These are phyloP conservation scores for Lachnellula subtilissima DNA, from an alignment of 2,329 filamentous ascomycete genomes.

Conservation along the genomic window DNA sequence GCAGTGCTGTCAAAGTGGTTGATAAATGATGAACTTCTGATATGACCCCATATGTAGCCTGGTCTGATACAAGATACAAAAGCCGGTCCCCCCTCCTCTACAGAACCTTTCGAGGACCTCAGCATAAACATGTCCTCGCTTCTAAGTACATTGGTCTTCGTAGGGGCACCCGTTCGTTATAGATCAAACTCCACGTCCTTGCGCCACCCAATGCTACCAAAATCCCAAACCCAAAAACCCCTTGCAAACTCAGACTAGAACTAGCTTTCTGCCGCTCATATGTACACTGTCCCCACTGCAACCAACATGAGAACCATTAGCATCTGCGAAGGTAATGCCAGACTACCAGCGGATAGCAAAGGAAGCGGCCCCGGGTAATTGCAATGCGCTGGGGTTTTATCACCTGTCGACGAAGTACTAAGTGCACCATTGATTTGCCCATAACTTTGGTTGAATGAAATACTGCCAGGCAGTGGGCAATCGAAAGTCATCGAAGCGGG, in stretches of 20 bases:
- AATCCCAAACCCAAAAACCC: slow-evolving; percentile 2
- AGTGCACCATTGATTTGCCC: slow-evolving; percentile 28
- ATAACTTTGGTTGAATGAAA: slow-evolving; percentile 46
- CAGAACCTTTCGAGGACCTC: background rate
- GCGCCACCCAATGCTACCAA: slow-evolving; percentile 24
- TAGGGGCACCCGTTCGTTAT: background rate
- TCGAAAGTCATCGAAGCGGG: slow-evolving; percentile 69
- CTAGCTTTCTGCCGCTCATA: slow-evolving; percentile 13
- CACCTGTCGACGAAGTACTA: slow-evolving; percentile 3
- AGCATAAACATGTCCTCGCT: background rate
- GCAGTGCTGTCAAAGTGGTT: background rate
- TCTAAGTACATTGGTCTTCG: background rate
- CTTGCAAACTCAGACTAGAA: background rate
- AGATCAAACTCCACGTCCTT: slow-evolving; percentile 5
- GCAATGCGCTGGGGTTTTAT: slow-evolving; percentile 39
- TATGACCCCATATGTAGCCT: slow-evolving; percentile 3
- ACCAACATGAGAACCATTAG: slow-evolving; percentile 10
- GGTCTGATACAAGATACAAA: slow-evolving; percentile 10
- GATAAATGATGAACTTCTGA: background rate
- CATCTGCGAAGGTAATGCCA: slow-evolving; percentile 41
- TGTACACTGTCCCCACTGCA: slow-evolving; percentile 16
- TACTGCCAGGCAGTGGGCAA: slow-evolving; percentile 55
- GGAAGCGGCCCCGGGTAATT: slow-evolving; percentile 59
- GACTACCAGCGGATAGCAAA: slow-evolving; percentile 46
- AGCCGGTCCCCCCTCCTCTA: background rate